Base-by-base conservation (phyloP, 2,329 filamentous ascomycete species). In the Aciculosporium take region DNA sequence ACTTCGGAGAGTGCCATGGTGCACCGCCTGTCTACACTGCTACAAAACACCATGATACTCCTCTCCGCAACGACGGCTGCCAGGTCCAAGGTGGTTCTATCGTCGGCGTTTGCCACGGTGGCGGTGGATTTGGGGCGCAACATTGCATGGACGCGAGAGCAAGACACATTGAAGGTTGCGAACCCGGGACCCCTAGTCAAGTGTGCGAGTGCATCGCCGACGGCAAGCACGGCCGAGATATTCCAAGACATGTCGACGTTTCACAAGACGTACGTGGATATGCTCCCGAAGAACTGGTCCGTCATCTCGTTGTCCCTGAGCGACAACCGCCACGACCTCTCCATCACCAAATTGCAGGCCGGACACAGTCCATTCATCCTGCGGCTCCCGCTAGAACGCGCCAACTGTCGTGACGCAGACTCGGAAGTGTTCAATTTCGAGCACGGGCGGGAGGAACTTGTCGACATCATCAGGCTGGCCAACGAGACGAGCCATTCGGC, bases 281-380 rank as follows among this genome's bases (percentile, higher is more conserved):
- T 89, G 38, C 77, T 98, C 5, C 93, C 91, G 0, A 63, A 68
- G 30, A 68, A 72, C 6, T 98, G 91, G 91, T 86, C 79, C 36
- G 82, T 88, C 1, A 67, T 98, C 8, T 96, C 88, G 0, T 65
- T 98, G 34, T 83, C 83, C 0, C 62, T 98, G 13, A 91, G 83
- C 53, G 84, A 94, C 40, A 81, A 80, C 49, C 74, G 72, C 30
- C 82, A 85, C 41, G 91, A 96, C 55, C 72, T 98, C 4, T 87
- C 84, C 50, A 79, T 96, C 47, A 88, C 85, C n/a, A 86, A 86
- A 52, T 76, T 94, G 27, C 79, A 84, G 47, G 71, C 78, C 8
- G 78, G 76, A 1, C 74, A 82, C 39, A 77, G 74, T 21, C 91
- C 91, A 0, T 93, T 98, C 53, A 77, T 94, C 40, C 67, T 98